phyloP scores from a whole-genome alignment of 306 rosid genomes.

The Boehmeria nivea region DNA sequence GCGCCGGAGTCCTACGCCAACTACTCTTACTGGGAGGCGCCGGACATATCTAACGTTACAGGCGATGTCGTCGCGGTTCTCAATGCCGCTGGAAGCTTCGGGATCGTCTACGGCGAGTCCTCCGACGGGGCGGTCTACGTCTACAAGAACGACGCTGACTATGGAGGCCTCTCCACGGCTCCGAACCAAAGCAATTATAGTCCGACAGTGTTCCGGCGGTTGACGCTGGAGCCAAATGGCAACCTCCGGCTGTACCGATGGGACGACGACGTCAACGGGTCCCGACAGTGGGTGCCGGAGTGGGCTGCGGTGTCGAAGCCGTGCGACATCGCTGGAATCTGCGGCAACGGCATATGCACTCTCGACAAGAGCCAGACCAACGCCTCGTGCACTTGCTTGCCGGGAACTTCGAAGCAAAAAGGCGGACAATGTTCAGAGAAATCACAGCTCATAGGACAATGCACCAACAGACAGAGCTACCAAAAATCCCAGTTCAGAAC shows the following conservation, averaged over 20 bases:
- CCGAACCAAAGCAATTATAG: slow-evolving; percentile 34
- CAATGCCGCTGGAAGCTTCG: slow-evolving; percentile 80
- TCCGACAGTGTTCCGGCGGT: slow-evolving; percentile 42
- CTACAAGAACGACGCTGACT: slow-evolving; percentile 64
- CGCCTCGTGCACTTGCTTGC: slow-evolving; percentile 78
- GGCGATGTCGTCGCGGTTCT: slow-evolving; percentile 79
- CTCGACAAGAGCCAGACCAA: slow-evolving; percentile 60
- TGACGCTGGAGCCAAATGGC: slow-evolving; percentile 66
- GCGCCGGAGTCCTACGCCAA: slow-evolving; percentile 52
- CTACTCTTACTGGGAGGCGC: slow-evolving; percentile 83
- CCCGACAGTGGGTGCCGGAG: slow-evolving; percentile 84
- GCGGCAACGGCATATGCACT: slow-evolving; percentile 80
- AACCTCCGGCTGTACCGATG: slow-evolving; percentile 68
- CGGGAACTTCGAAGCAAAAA: slow-evolving; percentile 54
- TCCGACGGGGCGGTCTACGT: slow-evolving; percentile 82
- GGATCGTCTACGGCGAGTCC: slow-evolving; percentile 80
- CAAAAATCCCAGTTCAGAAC: slow-evolving; percentile 42
- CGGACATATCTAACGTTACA: slow-evolving; percentile 79
- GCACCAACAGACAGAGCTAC: slow-evolving; percentile 35
- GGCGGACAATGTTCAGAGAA: slow-evolving; percentile 69
- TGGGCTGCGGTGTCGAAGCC: slow-evolving; percentile 96
- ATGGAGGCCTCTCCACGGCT: slow-evolving; percentile 54
- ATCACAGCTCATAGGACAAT: slow-evolving; percentile 55
- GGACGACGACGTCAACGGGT: slow-evolving; percentile 76
- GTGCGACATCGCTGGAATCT: slow-evolving; percentile 84